These are phyloP conservation scores for Acanthamoeba royreba DNA, from an alignment of 208 protist genomes.

Conservation along the genomic window DNA sequence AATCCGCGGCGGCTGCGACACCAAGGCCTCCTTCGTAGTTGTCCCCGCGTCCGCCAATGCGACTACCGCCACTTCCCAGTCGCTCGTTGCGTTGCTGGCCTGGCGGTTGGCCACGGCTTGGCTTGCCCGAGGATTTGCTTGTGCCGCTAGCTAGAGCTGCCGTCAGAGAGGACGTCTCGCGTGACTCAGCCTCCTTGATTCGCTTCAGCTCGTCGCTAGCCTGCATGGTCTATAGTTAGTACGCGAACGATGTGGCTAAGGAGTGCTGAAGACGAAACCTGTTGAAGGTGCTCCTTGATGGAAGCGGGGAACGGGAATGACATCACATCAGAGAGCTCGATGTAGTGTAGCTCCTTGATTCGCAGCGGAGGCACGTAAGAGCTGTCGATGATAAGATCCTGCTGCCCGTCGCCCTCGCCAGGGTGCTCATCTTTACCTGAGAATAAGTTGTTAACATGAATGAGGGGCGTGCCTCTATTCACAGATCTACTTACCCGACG, in stretches of 20 bases:
- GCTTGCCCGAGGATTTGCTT: not conserved
- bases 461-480: not conserved
- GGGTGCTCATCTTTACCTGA: not conserved
- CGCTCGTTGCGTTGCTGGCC: not conserved
- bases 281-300: not conserved
- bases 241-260: not conserved
- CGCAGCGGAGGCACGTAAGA: not conserved
- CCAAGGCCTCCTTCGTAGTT: not conserved
- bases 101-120: not conserved
- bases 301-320: conserved; percentile 9
- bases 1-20: not conserved
- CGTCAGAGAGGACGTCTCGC: not conserved
- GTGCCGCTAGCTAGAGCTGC: not conserved
- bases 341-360: conserved; percentile 32
- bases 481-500: not conserved
- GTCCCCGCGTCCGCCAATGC: not conserved
- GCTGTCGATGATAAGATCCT: not conserved
- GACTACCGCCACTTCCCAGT: not conserved
- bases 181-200: not conserved
- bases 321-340: not conserved
- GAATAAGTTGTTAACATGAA: not conserved
- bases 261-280: not conserved
- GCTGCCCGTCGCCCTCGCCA: not conserved
- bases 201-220: not conserved
- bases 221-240: not conserved